phyloP scores from a whole-genome alignment of 2,329 filamentous ascomycete species.

The Aureobasidium sp. region DNA sequence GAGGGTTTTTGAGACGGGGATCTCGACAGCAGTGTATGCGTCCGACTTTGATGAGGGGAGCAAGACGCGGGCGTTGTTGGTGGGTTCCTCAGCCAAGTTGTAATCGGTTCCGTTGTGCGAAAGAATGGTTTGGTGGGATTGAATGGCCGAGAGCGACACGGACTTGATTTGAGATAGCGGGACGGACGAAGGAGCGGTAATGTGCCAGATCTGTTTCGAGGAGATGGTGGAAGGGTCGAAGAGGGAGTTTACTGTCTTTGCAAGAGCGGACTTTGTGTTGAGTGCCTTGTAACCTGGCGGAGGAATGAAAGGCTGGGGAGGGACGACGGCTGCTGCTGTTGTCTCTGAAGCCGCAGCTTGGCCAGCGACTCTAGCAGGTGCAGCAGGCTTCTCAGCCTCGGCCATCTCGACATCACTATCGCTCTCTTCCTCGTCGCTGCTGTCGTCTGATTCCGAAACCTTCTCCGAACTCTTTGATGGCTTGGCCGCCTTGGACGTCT shows the following conservation, averaged over 20 bases:
- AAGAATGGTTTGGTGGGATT: conserved; percentile 50
- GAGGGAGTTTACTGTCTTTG: conserved; percentile 35
- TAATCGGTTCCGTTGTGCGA: conserved; percentile 59
- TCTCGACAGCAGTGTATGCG: conserved; percentile 32
- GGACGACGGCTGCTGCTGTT: neutral
- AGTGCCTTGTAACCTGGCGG: conserved; percentile 42
- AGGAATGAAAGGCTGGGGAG: conserved; percentile 27
- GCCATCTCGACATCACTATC: conserved; percentile 22
- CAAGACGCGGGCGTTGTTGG: conserved; percentile 19
- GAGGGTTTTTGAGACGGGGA: conserved; percentile 52
- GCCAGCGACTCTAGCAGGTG: neutral
- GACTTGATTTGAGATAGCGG: conserved; percentile 62
- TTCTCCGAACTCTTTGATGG: conserved; percentile 1
- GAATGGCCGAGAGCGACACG: conserved; percentile 54
- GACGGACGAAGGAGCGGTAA: conserved; percentile 63
- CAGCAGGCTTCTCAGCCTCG: conserved; percentile 19
- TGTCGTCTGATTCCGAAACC: conserved; percentile 18
- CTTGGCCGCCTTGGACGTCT: conserved; percentile 25
- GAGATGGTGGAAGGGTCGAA: conserved; percentile 52
- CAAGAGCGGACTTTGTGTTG: conserved; percentile 39
- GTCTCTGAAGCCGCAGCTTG: neutral
- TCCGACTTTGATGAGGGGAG: conserved; percentile 21
- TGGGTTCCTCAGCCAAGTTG: conserved; percentile 21
- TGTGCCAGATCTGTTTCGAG: conserved; percentile 75
- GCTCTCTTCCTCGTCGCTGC: conserved; percentile 18